Conservation (phyloP, 176 grass and related monocot genomes). For the Secale cereale region DNA sequence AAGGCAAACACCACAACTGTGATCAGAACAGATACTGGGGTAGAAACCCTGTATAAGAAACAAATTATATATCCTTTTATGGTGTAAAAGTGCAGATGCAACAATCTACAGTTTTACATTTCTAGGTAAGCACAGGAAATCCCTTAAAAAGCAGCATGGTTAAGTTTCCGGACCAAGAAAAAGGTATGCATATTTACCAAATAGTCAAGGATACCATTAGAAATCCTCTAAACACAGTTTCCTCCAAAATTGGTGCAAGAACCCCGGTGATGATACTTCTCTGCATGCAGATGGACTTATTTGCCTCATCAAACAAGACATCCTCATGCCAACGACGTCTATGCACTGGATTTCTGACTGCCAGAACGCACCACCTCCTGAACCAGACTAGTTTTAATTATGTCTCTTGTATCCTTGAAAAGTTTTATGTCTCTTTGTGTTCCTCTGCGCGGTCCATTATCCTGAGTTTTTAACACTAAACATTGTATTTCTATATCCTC, state of each 20-base stretch:
- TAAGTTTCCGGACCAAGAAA: not conserved
- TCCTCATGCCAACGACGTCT: too few relatives aligned
- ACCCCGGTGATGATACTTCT: constrained; percentile 44
- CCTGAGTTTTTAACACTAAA: too few relatives aligned
- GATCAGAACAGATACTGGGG: constrained; percentile 68
- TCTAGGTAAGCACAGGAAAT: not conserved
- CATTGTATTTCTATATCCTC: too few relatives aligned
- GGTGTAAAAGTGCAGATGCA: not conserved
- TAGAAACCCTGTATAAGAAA: constrained; percentile 63
- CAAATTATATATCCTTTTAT: not conserved
- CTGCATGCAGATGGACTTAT: too few relatives aligned
- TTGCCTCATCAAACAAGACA: too few relatives aligned
- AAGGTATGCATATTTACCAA: constrained; percentile 40
- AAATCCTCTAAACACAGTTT: constrained; percentile 86
- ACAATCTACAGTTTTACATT: not conserved
- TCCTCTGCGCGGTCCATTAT: too few relatives aligned
- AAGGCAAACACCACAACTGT: constrained; percentile 68
- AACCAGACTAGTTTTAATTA: too few relatives aligned
- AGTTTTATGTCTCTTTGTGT: too few relatives aligned
- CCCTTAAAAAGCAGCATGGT: not conserved
- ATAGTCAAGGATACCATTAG: constrained; percentile 77
- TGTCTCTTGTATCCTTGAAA: too few relatives aligned
- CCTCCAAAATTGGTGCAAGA: constrained; percentile 71
- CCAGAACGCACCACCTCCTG: too few relatives aligned
- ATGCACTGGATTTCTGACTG: too few relatives aligned